Evolutionary conservation across 805 yeast genomes (phyloP), one percentile per base, ranked within the genome.

Genomic region (Candida odintsovae): DNA sequence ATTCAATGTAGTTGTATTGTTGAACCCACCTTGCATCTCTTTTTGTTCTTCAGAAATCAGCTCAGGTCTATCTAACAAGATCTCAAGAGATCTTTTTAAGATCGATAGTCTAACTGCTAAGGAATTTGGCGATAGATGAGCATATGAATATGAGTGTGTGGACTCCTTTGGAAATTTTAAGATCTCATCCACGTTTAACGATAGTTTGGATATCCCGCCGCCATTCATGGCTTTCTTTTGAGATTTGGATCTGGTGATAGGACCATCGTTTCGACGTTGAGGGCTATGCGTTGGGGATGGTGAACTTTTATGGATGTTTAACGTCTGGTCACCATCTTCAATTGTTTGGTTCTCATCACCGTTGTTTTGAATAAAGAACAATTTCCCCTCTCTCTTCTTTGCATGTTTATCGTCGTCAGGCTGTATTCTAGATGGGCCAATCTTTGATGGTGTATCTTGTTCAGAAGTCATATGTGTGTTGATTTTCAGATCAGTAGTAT

Each of bases 141-240:
- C 88, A 61, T 88, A 88, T 0, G 95, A 86, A 59, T 85, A 88
- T 2, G 95, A 85, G 61, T 86, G 90, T 1, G 94, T 78, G 12
- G 94, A 85, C 54, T 85, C 90, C 22, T 81, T 79, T 6, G 92
- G 89, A 58, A 87, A 83, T 50, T 72, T 75, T 36, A 82, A 60
- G 18, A 85, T 70, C 45, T 82, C 80, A 11, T 65, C 59, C 15
- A 59, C 40, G 42, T 60, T 66, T 6, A 60, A 64, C 2, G 63
- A 51, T 5, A 60, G 40, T 38, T 60, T 58, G 2, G 75, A 50
- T 4, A 58, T 52, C 6, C 60, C 59, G 25, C 60, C 56, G 15
- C 52, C 54, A 11, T 48, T 47, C 29, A 39, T 25, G 41, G 44
- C 28, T 38, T 48, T 16, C 40, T 41, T 20, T 13, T 40, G 42